phyloP scores from a whole-genome alignment of 352 stramenopile species.

The Globisporangium abappressorium region DNA sequence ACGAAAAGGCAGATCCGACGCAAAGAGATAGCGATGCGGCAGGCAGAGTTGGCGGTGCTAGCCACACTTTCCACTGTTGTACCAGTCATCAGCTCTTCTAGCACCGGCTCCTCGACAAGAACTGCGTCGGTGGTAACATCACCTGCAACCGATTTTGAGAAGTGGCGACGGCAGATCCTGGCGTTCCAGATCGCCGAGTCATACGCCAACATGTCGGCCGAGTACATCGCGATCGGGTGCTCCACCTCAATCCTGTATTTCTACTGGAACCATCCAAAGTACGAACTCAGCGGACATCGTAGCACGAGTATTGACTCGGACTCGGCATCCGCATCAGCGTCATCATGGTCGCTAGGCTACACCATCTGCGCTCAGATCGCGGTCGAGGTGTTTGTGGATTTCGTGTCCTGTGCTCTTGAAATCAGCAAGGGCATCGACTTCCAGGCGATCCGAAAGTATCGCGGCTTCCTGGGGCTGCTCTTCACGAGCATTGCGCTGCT shows the following conservation, averaged over 20 bases:
- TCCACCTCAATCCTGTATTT: constrained; percentile 43
- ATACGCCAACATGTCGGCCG: constrained; percentile 47
- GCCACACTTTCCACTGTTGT: not conserved
- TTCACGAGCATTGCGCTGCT: constrained; percentile 7
- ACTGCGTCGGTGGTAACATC: not conserved
- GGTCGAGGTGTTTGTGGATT: constrained; percentile 15
- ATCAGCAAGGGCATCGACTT: constrained; percentile 13
- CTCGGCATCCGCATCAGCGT: no score
- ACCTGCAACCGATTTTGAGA: constrained; percentile 13
- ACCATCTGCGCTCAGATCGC: constrained; percentile 6
- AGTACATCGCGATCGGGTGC: constrained; percentile 50
- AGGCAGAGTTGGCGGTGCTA: not conserved
- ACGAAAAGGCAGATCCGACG: not conserved
- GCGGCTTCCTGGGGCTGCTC: constrained; percentile 8
- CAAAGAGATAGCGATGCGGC: not conserved
- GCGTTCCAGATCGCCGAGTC: constrained; percentile 35
- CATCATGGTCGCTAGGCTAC: not conserved
- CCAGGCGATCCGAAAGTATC: constrained; percentile 1
- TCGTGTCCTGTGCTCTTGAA: constrained; percentile 10
- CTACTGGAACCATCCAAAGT: constrained; percentile 33
- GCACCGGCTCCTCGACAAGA: not conserved
- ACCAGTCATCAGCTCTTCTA: not conserved
- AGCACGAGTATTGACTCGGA: no score
- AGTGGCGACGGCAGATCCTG: constrained; percentile 25
- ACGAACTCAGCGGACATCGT: constrained; percentile 10